Conservation (phyloP, 768 basidiomycete genomes). For the Coprinopsis sp. region DNA sequence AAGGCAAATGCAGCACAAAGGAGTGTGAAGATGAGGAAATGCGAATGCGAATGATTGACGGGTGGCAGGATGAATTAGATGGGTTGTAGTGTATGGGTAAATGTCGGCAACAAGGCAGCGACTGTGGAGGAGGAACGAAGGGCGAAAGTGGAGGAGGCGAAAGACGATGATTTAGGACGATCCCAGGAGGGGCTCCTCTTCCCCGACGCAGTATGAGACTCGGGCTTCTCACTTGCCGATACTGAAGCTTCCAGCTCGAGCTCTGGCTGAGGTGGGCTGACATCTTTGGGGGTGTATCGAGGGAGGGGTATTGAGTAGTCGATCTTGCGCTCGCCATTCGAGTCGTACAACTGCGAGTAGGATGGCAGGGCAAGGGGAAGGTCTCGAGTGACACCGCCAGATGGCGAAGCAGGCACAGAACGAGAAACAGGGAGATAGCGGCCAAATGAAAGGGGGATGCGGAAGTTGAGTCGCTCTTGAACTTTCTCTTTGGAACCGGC, state of each 20-base stretch:
- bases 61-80: no score
- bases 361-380: conserved; percentile 55
- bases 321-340: conserved; percentile 68
- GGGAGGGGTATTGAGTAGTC: conserved; percentile 65
- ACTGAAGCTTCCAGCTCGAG: neutral
- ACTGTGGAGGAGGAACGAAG: no score
- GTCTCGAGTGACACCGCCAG: neutral
- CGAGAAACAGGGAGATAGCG: conserved; percentile 32
- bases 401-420: conserved; percentile 9
- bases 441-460: conserved; percentile 50
- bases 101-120: no score
- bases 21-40: no score
- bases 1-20: no score
- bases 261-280: neutral
- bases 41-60: no score
- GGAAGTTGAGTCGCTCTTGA: conserved; percentile 35
- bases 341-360: conserved; percentile 74
- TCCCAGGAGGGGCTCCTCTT: neutral
- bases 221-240: neutral
- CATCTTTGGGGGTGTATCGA: conserved; percentile 42
- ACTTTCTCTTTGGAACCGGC: conserved; percentile 30
- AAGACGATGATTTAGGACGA: no score
- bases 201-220: neutral
- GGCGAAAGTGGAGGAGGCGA: no score
- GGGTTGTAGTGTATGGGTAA: no score